Percentiles rank a stretch among this genome's conserved stretches.
These are phyloP conservation scores for Drechslerella stenobrocha DNA, from an alignment of 2,329 filamentous ascomycete species.

Conservation along the genomic window DNA sequence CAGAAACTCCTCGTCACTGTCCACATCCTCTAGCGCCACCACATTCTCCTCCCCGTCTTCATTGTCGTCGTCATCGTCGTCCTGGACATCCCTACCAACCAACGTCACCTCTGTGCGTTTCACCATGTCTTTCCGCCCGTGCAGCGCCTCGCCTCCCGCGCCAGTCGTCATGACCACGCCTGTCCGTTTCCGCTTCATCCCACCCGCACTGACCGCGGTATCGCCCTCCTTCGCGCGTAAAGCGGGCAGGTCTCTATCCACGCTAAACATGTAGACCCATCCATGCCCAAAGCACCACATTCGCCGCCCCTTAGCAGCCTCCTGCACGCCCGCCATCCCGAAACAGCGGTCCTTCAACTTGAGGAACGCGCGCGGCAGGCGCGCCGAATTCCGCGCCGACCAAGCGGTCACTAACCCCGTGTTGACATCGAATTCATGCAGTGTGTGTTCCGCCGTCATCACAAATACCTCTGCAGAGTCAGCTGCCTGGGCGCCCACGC, in stretches of 20 bases:
- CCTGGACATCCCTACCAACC: constrained; percentile 11
- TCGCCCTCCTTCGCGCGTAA: constrained; percentile 18
- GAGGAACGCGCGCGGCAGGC: constrained; percentile 69
- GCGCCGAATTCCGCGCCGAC: constrained; percentile 79
- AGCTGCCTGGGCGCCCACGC: constrained; percentile 16
- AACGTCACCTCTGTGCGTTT: constrained; percentile 25
- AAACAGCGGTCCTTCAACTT: constrained; percentile 77
- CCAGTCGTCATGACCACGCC: constrained; percentile 30
- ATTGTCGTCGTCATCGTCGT: too few relatives aligned
- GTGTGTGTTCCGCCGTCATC: constrained; percentile 59
- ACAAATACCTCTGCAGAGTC: constrained; percentile 50
- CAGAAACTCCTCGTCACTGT: constrained; percentile 53
- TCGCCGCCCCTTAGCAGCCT: constrained; percentile 67
- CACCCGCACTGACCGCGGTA: constrained; percentile 8
- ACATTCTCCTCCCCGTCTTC: constrained; percentile 21
- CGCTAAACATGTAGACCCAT: constrained; percentile 84
- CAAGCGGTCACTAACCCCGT: constrained; percentile 77
- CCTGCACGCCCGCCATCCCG: constrained; percentile 63
- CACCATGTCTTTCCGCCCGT: constrained; percentile 20
- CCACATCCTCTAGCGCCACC: constrained; percentile 49
- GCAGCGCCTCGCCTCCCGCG: constrained; percentile 23
- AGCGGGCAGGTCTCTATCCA: constrained; percentile 42
- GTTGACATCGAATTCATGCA: constrained; percentile 79
- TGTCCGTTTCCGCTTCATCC: constrained; percentile 48
- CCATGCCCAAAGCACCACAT: constrained; percentile 83